Conservation (phyloP, 306 rosid species). For the Coriaria nepalensis region DNA sequence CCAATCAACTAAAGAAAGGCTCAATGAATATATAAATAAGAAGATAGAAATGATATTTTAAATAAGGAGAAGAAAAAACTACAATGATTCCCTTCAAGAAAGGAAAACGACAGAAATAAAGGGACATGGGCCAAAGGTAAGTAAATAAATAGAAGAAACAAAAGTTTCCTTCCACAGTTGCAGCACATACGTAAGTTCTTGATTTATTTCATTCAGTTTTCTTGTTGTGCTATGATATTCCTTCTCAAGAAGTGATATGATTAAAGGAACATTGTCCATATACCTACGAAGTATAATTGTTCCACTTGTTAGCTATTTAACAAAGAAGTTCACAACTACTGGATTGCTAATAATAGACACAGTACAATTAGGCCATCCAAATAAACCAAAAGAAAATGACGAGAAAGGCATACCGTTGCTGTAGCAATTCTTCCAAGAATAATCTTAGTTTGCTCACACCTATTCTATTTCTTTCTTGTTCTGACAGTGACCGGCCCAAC, state of each 20-base stretch:
- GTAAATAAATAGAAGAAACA: not conserved
- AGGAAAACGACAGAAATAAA: not conserved
- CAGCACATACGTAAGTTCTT: constrained; percentile 61
- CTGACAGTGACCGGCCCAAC: constrained; percentile 61
- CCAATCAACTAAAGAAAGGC: constrained; percentile 4
- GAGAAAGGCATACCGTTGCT: constrained; percentile 45
- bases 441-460: constrained; percentile 83
- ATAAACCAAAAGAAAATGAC: not conserved
- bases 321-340: constrained; percentile 8
- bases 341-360: not conserved
- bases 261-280: constrained; percentile 72
- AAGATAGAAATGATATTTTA: not conserved
- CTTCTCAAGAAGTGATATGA: constrained; percentile 97
- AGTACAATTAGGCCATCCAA: not conserved
- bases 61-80: not conserved
- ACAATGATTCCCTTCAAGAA: not conserved
- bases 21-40: not conserved
- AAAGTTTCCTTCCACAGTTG: not conserved
- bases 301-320: constrained; percentile 16
- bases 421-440: constrained; percentile 78
- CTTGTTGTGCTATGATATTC: constrained; percentile 64
- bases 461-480: constrained; percentile 75
- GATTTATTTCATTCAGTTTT: constrained; percentile 62
- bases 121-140: not conserved
- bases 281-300: constrained; percentile 49